These are phyloP conservation scores for Ceratobasidium sp. DNA, from an alignment of 1,284 basidiomycete genomes.

Conservation along the genomic window DNA sequence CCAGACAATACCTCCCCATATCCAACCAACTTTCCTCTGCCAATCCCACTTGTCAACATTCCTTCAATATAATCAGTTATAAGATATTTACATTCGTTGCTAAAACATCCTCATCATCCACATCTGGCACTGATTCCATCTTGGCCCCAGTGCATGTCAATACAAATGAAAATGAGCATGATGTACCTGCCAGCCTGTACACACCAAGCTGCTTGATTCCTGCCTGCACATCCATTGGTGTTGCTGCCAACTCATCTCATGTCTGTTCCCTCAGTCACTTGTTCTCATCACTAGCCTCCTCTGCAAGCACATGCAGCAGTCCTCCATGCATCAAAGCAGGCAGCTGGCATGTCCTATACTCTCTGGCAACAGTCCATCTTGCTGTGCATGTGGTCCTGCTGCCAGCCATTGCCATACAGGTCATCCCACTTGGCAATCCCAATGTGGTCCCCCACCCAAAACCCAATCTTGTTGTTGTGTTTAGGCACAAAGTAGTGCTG, in stretches of 20 bases:
- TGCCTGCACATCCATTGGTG: conserved; percentile 84
- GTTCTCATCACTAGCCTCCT: conserved; percentile 46
- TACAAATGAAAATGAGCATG: conserved; percentile 71
- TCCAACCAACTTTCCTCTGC: too few species aligned
- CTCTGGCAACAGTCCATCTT: conserved; percentile 89
- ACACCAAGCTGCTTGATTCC: conserved; percentile 78
- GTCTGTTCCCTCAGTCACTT: conserved; percentile 35
- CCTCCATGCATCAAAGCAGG: conserved; percentile 48
- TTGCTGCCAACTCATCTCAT: conserved; percentile 68
- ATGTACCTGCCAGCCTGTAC: conserved; percentile 57
- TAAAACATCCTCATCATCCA: conserved; percentile 56
- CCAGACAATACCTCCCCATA: too few species aligned
- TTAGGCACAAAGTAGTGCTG: conserved; percentile 88
- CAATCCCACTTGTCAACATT: too few species aligned
- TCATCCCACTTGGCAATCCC: conserved; percentile 93
- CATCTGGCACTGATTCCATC: conserved; percentile 61
- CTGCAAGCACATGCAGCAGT: conserved; percentile 42
- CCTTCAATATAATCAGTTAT: too few species aligned
- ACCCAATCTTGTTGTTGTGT: conserved; percentile 90
- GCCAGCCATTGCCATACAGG: conserved; percentile 96
- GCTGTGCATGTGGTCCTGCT: conserved; percentile 90
- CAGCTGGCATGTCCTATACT: conserved; percentile 74
- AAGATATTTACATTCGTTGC: too few species aligned
- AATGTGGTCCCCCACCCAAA: conserved; percentile 85
- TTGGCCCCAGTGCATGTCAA: conserved; percentile 65